Base-by-base conservation (phyloP, 2,329 filamentous ascomycete species). In the Colletotrichum higginsianum region DNA sequence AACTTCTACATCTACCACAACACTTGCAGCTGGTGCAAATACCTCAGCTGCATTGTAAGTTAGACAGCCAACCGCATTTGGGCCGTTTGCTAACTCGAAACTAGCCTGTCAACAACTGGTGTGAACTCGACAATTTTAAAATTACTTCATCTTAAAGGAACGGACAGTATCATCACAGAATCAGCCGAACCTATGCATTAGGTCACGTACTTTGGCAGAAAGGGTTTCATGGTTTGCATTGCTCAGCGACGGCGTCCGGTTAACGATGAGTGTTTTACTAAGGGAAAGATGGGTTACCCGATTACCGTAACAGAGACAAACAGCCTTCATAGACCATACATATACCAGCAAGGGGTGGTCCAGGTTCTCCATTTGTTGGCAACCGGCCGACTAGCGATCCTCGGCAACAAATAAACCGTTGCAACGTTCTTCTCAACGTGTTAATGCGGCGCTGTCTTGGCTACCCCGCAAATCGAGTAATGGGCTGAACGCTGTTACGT, bases 11-110 rank as follows among this genome's bases (percentile, higher is more conserved):
- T 89, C 74, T 91, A 92, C 80, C 88, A 89, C 71, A 90, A 90
- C 60, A 91, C 88, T 40, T 99, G 96, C 81, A 86, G 84, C 13
- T 99, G 96, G 96, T 99, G 96, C 86, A 96, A 97, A 85, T 96
- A 97, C 78, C 83, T 99, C 76, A 97, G 93, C 80, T 99, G 96
- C 79, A 84, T 99, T 84, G 94, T 96, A 85, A 89, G 94, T 92
- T 69, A 57, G 52, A 23, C 16, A 13, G 18, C 15, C 30, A 12
- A 44, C 18, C 15, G 11, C 7, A 11, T 9, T 0, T 7, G n/a
- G n/a, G n/a, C 16, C 23, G 18, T 50, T 23, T 61, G 46, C 55
- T 56, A 21, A 42, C 58, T 12, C 15, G n/a, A 13, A 16, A 44
- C 49, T 65, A 92, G 89, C 88, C 89, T 70, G 85, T 93, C 66